Evolutionary conservation across 129 eudicot genomes (phyloP).

Genomic region (Helianthus annuus): HanXRQr2.0-SUNRISE NC_035434.2:25907113-25907612

Average conservation of each 20-base stretch:
- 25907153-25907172: not conserved
- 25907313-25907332: not conserved
- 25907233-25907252: too few species aligned
- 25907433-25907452: slow-evolving; percentile 15
- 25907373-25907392: slow-evolving; percentile 26
- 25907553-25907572: too few species aligned
- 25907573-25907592: too few species aligned
- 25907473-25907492: slow-evolving; percentile 20
- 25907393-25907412: slow-evolving; percentile 14
- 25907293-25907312: not conserved
- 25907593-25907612: too few species aligned
- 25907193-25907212: not conserved
- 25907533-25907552: too few species aligned
- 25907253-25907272: not conserved
- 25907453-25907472: not conserved
- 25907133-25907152: not conserved
- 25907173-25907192: not conserved
- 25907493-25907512: slow-evolving; percentile 20
- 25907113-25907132: not conserved
- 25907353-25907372: slow-evolving; percentile 11
- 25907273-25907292: not conserved
- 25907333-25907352: not conserved
- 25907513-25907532: not conserved
- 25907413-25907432: slow-evolving; percentile 29
- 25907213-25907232: not conserved